Evolutionary conservation across 2,329 filamentous ascomycete species (phyloP).

Genomic region (Aspergillus proliferans): DNA sequence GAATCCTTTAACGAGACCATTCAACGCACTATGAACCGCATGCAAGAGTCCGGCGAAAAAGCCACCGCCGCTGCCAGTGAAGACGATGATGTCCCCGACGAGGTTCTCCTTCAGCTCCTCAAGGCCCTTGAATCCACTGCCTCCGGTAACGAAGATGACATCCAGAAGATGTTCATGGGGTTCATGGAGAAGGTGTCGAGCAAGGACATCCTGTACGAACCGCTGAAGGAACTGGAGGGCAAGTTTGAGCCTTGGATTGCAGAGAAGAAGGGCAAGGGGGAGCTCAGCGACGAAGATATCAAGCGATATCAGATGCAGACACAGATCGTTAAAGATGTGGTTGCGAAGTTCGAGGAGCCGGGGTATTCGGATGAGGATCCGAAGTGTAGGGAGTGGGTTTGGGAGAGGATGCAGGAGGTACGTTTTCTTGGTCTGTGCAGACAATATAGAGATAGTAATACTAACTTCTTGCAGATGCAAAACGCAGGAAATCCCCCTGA

Average conservation of each 20-base stretch:
- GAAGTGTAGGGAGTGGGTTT: constrained; percentile 81
- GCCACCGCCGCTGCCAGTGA: constrained; percentile 68
- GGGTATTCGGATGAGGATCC: constrained; percentile 77
- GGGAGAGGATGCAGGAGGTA: constrained; percentile 97
- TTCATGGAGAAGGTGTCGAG: constrained; percentile 99
- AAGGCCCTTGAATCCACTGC: constrained; percentile 72
- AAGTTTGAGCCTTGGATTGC: constrained; percentile 89
- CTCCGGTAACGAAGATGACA: constrained; percentile 66
- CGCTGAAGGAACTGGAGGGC: constrained; percentile 92
- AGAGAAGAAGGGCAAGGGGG: constrained; percentile 60
- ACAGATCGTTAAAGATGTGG: constrained; percentile 74
- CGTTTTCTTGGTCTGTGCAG: not conserved
- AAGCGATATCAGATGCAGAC: constrained; percentile 77
- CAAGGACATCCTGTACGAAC: constrained; percentile 96
- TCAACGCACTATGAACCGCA: constrained; percentile 86
- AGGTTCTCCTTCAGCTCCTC: constrained; percentile 85
- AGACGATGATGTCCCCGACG: constrained; percentile 63
- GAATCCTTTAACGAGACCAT: constrained; percentile 88
- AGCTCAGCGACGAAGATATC: constrained; percentile 62
- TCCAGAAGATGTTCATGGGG: constrained; percentile 88
- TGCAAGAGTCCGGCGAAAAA: constrained; percentile 81
- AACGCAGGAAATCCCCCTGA: constrained; percentile 80
- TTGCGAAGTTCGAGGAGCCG: constrained; percentile 75
- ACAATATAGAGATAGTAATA: not conserved
- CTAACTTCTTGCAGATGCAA: constrained; percentile 70